Evolutionary conservation across 1,284 basidiomycete species (phyloP), one percentile per base, ranked within the genome.

Genomic region (Porodaedalea pini): DNA sequence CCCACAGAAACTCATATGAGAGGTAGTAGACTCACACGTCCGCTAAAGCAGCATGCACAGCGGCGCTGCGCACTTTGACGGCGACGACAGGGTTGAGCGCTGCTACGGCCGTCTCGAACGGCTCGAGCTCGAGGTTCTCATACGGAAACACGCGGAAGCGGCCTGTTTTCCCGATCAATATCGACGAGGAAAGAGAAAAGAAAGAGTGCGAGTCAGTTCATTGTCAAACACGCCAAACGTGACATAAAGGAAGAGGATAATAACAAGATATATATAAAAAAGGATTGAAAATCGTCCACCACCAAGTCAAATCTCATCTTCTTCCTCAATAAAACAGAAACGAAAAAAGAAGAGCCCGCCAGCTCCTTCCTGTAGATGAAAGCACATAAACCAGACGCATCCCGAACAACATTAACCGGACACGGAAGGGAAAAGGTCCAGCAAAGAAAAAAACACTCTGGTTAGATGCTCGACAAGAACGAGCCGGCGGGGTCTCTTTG

Each of bases 21-120:
- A 21, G 58, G 41, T 39, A 61, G 41, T 23, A 62, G 44, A 17
- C 88, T 60, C 68, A 90, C 83, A 86, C 78, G 27, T 78, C 80
- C 25, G 79, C 71, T 61, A 89, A 76, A 34, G 89, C 88, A 36
- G 88, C 88, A 65, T 90, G 85, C 17, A 91, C 85, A n/a, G 89
- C 86, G 34, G 88, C 87, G 64, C 82, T 86, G 39, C 88, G 82
- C 43, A 89, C 74, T 71, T 90, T 91, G 66, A 92, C 83, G 2
- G 89, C 88, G 43, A 90, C 86, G 47, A 89, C 83, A 15, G 88
- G 86, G 65, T 92, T 92, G 54, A 93, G 75, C 23, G 74, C 71
- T 5, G 81, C 77, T 7, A 92, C 76, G 7, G 87, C 87, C 8
- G 81, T 79, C 71, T 89, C 84, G 63, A 88, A 88, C 19, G 86